Base-by-base conservation (phyloP, 805 yeast species). In the Kregervanrija delftensis region DNA sequence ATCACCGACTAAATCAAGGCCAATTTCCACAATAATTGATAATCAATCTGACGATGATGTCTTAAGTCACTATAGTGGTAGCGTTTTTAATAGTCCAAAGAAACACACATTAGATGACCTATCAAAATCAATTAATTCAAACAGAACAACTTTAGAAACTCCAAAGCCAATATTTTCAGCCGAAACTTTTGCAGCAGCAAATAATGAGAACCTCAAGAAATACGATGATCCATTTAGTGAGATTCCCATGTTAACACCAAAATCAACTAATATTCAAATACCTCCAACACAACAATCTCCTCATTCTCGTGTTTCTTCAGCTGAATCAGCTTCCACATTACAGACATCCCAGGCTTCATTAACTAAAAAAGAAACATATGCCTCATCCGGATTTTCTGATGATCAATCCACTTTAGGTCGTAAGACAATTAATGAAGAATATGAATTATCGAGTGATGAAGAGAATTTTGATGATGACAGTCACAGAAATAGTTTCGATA, bases 121-220 rank as follows among this genome's bases (percentile, higher is more conserved):
- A 5, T 54, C 59, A 33, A 65, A 65, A 47, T 71, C 78, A n/a
- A 42, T 49, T 11, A 50, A 56, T 32, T 59, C 64, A 31, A 56
- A 55, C 46, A 51, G 40, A 32, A 58, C 82, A 39, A 71, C 77
- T 37, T 59, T 81, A 32, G 79, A 77, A 32, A 79, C 79, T 4
- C 86, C 83, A n/a, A 77, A 74, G 54, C 86, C 85, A 43, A 76
- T 77, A 41, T 81, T 76, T 59, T 79, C 77, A 17, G 81, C 79
- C 11, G 74, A 74, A 41, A 78, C 83, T 2, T 80, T 70, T 61
- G 83, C 82, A 2, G 82, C 79, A 42, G 84, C 84, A 2, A 65
- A 68, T 42, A 48, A 66, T 57, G 60, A 53, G n/a, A 13, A 41
- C 6, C 35, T 39, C 30, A 35, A 35, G 16, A 10, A 39, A 10